Percentiles rank a stretch among this genome's conserved stretches.
Conservation (phyloP, 345 rosid genomes). For the Arabidopsis arenosa region DNA sequence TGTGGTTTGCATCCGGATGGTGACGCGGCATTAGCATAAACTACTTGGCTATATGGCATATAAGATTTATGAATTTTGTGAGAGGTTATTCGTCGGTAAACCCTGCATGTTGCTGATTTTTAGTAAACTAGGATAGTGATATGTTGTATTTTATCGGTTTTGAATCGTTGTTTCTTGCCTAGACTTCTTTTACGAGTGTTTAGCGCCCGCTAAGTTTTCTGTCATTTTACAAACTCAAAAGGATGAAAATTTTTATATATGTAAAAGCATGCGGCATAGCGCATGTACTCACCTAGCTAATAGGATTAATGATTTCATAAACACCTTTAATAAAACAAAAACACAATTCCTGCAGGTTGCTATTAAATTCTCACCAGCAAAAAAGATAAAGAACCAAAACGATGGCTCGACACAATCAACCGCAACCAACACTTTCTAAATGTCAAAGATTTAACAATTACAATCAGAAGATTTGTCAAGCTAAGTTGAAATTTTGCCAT, state of each 20-base stretch:
- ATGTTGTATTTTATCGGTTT: background rate
- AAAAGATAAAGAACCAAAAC: slow-evolving; percentile 8
- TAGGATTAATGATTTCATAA: background rate
- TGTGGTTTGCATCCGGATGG: too few relatives aligned
- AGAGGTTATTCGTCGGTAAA: background rate
- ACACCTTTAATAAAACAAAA: background rate
- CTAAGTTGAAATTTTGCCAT: too few relatives aligned
- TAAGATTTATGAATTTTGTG: too few relatives aligned
- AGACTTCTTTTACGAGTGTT: background rate
- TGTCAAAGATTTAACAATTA: too few relatives aligned
- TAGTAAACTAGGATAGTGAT: background rate
- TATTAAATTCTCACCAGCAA: background rate
- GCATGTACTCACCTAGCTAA: too few relatives aligned
- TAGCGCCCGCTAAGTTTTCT: background rate
- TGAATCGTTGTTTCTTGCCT: background rate
- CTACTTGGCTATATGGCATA: too few relatives aligned
- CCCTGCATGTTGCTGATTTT: background rate
- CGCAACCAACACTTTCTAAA: background rate
- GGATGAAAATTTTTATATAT: background rate
- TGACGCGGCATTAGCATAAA: too few relatives aligned
- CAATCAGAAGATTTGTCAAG: too few relatives aligned
- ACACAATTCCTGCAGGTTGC: background rate
- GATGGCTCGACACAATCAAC: slow-evolving; percentile 1
- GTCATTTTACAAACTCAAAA: background rate
- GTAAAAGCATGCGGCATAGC: too few relatives aligned